Evolutionary conservation across 2,329 filamentous ascomycete species (phyloP).

Genomic region (Xylariaceae sp.): DNA sequence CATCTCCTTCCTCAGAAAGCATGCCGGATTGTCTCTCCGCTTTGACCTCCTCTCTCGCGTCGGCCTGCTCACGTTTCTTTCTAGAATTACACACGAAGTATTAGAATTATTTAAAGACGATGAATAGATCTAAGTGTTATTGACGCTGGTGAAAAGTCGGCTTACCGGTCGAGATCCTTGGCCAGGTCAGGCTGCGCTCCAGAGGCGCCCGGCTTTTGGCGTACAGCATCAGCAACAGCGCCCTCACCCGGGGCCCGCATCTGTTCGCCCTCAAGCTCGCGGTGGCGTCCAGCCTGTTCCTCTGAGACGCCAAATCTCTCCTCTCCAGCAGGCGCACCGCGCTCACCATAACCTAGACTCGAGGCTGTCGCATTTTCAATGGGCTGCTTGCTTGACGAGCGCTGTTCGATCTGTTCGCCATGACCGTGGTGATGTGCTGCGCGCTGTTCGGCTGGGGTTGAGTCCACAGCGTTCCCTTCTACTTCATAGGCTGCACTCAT

Average conservation of each 20-base stretch:
- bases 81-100: constrained; percentile 14
- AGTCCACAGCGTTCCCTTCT: constrained; percentile 24
- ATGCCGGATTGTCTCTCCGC: constrained; percentile 23
- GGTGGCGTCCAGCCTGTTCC: constrained; percentile 20
- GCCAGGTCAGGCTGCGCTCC: constrained; percentile 29
- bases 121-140: not conserved
- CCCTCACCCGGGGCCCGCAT: constrained; percentile 29
- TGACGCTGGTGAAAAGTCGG: not conserved
- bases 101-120: not conserved
- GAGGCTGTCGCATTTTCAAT: constrained; percentile 23
- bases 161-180: constrained; percentile 30
- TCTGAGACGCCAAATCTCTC: constrained; percentile 20
- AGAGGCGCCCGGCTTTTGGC: constrained; percentile 25
- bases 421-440: constrained; percentile 13
- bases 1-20: constrained; percentile 21
- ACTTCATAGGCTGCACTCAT: constrained; percentile 23
- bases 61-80: constrained; percentile 28
- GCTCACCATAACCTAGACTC: constrained; percentile 25
- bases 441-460: constrained; percentile 23
- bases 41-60: constrained; percentile 24
- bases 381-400: constrained; percentile 16
- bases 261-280: constrained; percentile 29
- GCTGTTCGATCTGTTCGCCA: constrained; percentile 17
- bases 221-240: constrained; percentile 25
- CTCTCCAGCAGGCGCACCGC: constrained; percentile 23